Evolutionary conservation across 192 early-diverging fungal genomes (phyloP).

Genomic region (Paraglomus brasilianum): DNA sequence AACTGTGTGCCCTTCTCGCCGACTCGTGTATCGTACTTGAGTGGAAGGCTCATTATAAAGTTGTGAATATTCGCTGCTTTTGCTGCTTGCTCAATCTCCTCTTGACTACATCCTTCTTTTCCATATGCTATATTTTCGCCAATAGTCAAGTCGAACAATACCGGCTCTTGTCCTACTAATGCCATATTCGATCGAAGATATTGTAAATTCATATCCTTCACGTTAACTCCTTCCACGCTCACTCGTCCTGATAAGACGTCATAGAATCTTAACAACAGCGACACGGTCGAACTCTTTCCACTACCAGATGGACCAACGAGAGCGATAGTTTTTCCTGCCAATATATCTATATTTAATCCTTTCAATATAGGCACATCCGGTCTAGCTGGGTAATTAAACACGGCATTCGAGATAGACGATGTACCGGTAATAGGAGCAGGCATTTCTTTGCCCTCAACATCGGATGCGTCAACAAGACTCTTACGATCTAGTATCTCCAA

Average conservation of each 20-base stretch:
- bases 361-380: slow-evolving; percentile 57
- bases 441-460: slow-evolving; percentile 40
- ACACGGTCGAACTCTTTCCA: slow-evolving; percentile 72
- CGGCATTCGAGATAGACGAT: slow-evolving; percentile 52
- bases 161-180: slow-evolving; percentile 88
- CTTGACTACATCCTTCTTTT: slow-evolving; percentile 40
- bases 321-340: slow-evolving; percentile 74
- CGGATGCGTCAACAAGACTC: slow-evolving; percentile 61
- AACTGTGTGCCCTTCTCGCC: slow-evolving; percentile 62
- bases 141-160: slow-evolving; percentile 83
- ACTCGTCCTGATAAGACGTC: slow-evolving; percentile 63
- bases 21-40: slow-evolving; percentile 62
- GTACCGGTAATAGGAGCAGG: slow-evolving; percentile 44
- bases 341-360: slow-evolving; percentile 49
- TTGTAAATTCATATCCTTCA: slow-evolving; percentile 58
- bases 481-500: slow-evolving; percentile 69
- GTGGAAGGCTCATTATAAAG: slow-evolving; percentile 55
- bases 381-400: slow-evolving; percentile 73
- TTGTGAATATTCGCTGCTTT: slow-evolving; percentile 62
- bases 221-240: slow-evolving; percentile 57
- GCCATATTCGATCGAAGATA: slow-evolving; percentile 71
- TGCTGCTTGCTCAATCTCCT: slow-evolving; percentile 54
- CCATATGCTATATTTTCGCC: slow-evolving; percentile 84
- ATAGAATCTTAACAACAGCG: slow-evolving; percentile 77
- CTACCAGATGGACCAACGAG: slow-evolving; percentile 84